Evolutionary conservation across 768 basidiomycete genomes (phyloP).

Genomic region (Leccinum boreale): DNA sequence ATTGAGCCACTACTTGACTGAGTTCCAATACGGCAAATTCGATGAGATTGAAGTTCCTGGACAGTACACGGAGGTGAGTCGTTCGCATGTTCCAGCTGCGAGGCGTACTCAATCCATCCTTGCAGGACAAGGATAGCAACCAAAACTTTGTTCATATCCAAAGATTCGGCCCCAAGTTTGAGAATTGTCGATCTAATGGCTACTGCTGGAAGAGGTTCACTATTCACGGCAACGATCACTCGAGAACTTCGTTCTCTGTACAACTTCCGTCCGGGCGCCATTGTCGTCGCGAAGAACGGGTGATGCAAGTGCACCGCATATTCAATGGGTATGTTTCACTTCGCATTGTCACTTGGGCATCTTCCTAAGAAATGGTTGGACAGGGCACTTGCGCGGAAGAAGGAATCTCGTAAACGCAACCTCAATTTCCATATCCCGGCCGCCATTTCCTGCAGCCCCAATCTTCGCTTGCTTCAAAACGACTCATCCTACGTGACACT

Average conservation of each 20-base stretch:
- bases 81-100: not conserved
- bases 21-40: constrained; percentile 96
- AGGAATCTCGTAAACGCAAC: constrained; percentile 90
- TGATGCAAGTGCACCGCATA: constrained; percentile 89
- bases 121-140: constrained; percentile 90
- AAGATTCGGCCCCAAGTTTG: constrained; percentile 87
- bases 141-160: constrained; percentile 87
- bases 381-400: constrained; percentile 82
- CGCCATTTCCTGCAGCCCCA: constrained; percentile 79
- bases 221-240: constrained; percentile 87
- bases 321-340: constrained; percentile 72
- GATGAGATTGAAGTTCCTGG: constrained; percentile 99
- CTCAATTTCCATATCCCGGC: constrained; percentile 89
- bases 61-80: constrained; percentile 90
- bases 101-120: constrained; percentile 6
- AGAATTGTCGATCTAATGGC: constrained; percentile 84
- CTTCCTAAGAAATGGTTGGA: constrained; percentile 1
- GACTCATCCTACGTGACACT: constrained; percentile 89
- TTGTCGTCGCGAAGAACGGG: constrained; percentile 87
- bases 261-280: constrained; percentile 85
- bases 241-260: constrained; percentile 85
- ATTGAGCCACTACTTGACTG: constrained; percentile 88
- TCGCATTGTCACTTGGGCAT: not conserved
- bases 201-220: constrained; percentile 88
- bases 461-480: constrained; percentile 81